These are phyloP conservation scores for Tilletia walkeri DNA, from an alignment of 1,284 basidiomycete genomes.

Conservation along the genomic window DNA sequence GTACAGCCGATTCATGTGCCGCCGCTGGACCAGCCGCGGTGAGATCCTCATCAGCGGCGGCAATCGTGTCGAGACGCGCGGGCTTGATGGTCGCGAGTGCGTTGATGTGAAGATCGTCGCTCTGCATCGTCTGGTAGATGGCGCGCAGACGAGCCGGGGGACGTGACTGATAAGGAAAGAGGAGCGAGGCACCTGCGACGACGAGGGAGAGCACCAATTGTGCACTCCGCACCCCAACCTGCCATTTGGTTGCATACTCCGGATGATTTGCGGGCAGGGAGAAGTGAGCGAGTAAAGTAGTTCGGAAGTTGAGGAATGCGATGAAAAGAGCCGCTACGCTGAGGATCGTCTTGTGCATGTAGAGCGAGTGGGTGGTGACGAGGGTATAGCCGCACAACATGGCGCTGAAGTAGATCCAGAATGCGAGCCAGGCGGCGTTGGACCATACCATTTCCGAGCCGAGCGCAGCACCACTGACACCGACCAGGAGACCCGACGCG, in stretches of 20 bases:
- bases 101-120: conserved; percentile 35
- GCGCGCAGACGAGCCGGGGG: conserved; percentile 42
- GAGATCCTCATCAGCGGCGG: not conserved
- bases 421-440: conserved; percentile 16
- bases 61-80: not conserved
- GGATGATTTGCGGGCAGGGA: not conserved
- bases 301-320: conserved; percentile 45
- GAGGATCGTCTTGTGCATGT: conserved; percentile 44
- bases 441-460: conserved; percentile 10
- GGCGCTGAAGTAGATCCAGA: conserved; percentile 34
- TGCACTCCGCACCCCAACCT: conserved; percentile 29
- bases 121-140: conserved; percentile 48
- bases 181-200: conserved; percentile 33
- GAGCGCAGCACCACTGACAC: conserved; percentile 32
- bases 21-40: not conserved
- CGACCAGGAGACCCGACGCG: conserved; percentile 30
- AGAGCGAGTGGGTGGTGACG: conserved; percentile 33
- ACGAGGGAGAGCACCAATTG: conserved; percentile 32
- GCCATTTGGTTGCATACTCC: conserved; percentile 22
- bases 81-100: conserved; percentile 20
- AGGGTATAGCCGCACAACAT: conserved; percentile 36
- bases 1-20: not conserved
- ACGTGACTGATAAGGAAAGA: conserved; percentile 41
- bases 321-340: conserved; percentile 35
- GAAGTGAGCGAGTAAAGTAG: conserved; percentile 26